Evolutionary conservation across 1,284 basidiomycete species (phyloP).

Genomic region (Trichosporon sp.): DNA sequence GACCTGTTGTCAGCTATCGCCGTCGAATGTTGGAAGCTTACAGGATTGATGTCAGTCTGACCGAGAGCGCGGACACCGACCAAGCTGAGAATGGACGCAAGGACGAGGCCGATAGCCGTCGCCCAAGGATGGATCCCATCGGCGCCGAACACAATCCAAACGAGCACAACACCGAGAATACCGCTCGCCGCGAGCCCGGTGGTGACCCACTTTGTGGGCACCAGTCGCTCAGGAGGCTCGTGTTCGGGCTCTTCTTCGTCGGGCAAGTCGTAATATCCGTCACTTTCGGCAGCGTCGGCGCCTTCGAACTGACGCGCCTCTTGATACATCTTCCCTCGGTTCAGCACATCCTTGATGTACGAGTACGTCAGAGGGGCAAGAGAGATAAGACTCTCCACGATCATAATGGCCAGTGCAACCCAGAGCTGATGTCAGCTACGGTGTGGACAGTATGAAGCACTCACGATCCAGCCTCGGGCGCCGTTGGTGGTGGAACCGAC

Average conservation of each 20-base stretch:
- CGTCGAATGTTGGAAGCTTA: conserved; percentile 27
- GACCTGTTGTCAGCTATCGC: conserved; percentile 54
- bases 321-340: neutral
- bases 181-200: conserved; percentile 69
- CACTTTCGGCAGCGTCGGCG: conserved; percentile 39
- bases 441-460: conserved; percentile 9
- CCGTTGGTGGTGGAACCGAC: conserved; percentile 81
- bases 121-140: conserved; percentile 95
- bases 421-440: conserved; percentile 63
- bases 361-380: conserved; percentile 71
- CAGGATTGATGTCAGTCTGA: conserved; percentile 90
- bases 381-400: conserved; percentile 81
- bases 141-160: conserved; percentile 83
- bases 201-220: conserved; percentile 77
- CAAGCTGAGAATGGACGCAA: conserved; percentile 81
- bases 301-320: conserved; percentile 12
- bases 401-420: conserved; percentile 92
- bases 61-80: conserved; percentile 88
- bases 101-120: conserved; percentile 76
- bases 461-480: conserved; percentile 80
- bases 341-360: conserved; percentile 51
- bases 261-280: conserved; percentile 43
- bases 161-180: conserved; percentile 71
- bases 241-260: conserved; percentile 66
- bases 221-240: conserved; percentile 77